Conservation (phyloP, 2,329 filamentous ascomycete genomes). For the Fusarium graminum region DNA sequence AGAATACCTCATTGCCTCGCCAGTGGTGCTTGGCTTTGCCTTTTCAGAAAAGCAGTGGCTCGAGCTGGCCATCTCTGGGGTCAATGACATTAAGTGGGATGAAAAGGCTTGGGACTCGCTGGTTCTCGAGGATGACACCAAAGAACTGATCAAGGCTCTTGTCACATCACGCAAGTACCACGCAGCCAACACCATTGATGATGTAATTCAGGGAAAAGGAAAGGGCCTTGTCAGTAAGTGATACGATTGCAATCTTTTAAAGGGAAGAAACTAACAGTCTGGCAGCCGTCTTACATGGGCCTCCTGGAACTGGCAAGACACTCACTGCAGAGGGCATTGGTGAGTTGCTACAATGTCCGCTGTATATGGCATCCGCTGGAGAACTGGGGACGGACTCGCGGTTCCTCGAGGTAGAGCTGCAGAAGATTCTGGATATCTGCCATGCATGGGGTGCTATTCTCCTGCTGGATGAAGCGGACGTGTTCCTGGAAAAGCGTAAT, state of each 20-base stretch:
- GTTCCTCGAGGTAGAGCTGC: slow-evolving; percentile 79
- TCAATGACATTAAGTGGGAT: slow-evolving; percentile 88
- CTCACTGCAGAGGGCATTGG: slow-evolving; percentile 89
- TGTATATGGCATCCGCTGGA: slow-evolving; percentile 86
- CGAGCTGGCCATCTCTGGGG: slow-evolving; percentile 83
- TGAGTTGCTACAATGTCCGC: slow-evolving; percentile 82
- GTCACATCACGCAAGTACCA: slow-evolving; percentile 89
- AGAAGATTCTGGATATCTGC: slow-evolving; percentile 87
- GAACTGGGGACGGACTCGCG: slow-evolving; percentile 84
- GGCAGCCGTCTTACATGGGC: slow-evolving; percentile 79
- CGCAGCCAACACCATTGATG: slow-evolving; percentile 84
- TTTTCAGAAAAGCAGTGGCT: slow-evolving; percentile 93
- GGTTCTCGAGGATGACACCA: slow-evolving; percentile 74
- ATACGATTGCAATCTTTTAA: not conserved
- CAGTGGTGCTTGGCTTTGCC: slow-evolving; percentile 86
- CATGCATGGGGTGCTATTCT: slow-evolving; percentile 89
- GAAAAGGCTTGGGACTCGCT: slow-evolving; percentile 84
- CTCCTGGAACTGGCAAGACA: slow-evolving; percentile 89
- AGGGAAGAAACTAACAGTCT: slow-evolving; percentile 33
- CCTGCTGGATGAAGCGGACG: slow-evolving; percentile 86
- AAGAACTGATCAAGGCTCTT: slow-evolving; percentile 78
- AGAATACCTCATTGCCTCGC: slow-evolving; percentile 85
- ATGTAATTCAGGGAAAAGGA: slow-evolving; percentile 85
- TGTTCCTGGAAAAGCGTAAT: slow-evolving; percentile 85
- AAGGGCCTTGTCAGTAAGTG: slow-evolving; percentile 79